Base-by-base conservation (phyloP, 495 filamentous ascomycete genomes). In the Talaromyces thailandensis region DNA sequence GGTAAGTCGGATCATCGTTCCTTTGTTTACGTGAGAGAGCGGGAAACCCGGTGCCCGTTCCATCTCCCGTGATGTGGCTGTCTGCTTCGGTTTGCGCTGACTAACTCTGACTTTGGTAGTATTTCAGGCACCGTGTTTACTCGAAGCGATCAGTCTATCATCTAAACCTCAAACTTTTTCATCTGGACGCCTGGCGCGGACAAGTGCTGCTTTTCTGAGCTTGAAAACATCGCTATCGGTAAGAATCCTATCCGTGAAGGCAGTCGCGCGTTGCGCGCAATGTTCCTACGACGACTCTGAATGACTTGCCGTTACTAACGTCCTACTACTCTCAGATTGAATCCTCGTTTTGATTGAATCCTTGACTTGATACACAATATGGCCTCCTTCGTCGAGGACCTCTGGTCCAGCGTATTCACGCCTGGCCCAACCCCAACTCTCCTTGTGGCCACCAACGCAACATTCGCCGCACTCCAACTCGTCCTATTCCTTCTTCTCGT, bases 351-450 rank as follows among this genome's bases (percentile, higher is more conserved):
- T 5, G n/a, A 18, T 21, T n/a, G 43, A 35, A 48, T 48, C 43
- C 51, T 23, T 23, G 21, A 6, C 21, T 55, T 29, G 12, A 9
- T 26, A 16, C 25, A 52, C 23, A 55, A 16, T 28, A 55, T 55
- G 51, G 23, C 51, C 18, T 79, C 84, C 66, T 98, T 98, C 73
- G 63, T 96, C 61, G 79, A 83, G 62, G 84, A 91, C 60, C 87
- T 98, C 62, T 95, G 91, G 88, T 82, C 84, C 67, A 96, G 92
- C 68, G 84, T 98, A 81, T 96, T 97, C 79, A 91, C 88, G 1
- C 89, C 93, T 0, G 93, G 93, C 63, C 84, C 94, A 55, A 98
- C 93, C 0, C 89, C 86, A 1, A 89, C 90, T 25, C 86, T 98
- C 43, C 76, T 98, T 21, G 74, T 95, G 70, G 95, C 95, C 35